Conservation (phyloP, 192 early-diverging fungal species). For the Pilaira anomala region DNA sequence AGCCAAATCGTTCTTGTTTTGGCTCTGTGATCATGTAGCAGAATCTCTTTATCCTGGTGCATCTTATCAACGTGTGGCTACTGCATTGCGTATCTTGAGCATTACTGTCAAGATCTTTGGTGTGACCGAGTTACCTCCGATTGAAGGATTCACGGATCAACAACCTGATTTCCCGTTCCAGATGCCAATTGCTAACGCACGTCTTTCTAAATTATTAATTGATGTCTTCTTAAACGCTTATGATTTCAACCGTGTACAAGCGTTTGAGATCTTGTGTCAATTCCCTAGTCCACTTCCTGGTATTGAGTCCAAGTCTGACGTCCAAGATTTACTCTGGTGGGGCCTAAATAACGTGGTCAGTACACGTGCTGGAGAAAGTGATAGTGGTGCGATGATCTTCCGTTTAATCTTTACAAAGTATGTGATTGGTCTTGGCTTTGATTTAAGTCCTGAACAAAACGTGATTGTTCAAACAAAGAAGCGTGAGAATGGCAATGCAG, state of each 20-base stretch:
- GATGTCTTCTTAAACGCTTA: conserved; percentile 64
- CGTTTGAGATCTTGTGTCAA: conserved; percentile 65
- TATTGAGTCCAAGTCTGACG: conserved; percentile 41
- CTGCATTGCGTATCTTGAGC: conserved; percentile 52
- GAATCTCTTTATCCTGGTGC: conserved; percentile 71
- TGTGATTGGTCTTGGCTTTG: conserved; percentile 50
- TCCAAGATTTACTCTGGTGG: conserved; percentile 55
- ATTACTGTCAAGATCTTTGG: conserved; percentile 54
- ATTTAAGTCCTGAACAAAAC: conserved; percentile 29
- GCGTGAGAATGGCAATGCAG: no score
- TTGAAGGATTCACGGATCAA: conserved; percentile 40
- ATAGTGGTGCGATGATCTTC: conserved; percentile 77
- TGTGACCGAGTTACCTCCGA: conserved; percentile 43
- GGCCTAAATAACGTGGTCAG: conserved; percentile 61
- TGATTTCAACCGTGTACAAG: conserved; percentile 70
- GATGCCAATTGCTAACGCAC: conserved; percentile 43
- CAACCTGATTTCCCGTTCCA: conserved; percentile 53
- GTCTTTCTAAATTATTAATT: conserved; percentile 54
- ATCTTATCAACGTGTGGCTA: conserved; percentile 67
- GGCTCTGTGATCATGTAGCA: conserved; percentile 56
- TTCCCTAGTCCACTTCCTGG: conserved; percentile 68
- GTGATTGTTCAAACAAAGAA: neutral
- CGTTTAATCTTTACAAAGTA: conserved; percentile 79
- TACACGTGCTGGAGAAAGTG: conserved; percentile 75
- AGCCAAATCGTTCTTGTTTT: conserved; percentile 54